A percentile compares a stretch with the other conserved stretches of the same genome.
These are phyloP conservation scores for Adansonia gregorii DNA, from an alignment of 441 rosid genomes.

Conservation along the genomic window DNA sequence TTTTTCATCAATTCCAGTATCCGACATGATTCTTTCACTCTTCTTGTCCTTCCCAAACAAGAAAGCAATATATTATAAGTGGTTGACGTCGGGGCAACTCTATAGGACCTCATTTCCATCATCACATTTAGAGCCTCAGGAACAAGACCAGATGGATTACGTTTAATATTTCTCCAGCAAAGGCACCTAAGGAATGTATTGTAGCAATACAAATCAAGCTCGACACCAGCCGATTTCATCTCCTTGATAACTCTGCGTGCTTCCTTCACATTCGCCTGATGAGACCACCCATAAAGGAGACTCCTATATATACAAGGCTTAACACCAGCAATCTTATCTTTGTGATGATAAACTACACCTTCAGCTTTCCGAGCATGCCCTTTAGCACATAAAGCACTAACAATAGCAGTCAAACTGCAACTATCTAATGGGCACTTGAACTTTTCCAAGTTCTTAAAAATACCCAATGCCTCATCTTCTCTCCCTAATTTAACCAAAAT, in stretches of 20 bases:
- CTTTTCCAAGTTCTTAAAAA: slow-evolving; percentile 81
- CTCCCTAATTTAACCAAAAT: slow-evolving; percentile 66
- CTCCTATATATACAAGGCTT: slow-evolving; percentile 60
- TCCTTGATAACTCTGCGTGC: slow-evolving; percentile 68
- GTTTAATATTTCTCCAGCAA: slow-evolving; percentile 59
- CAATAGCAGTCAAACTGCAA: slow-evolving; percentile 56
- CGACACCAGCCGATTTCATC: slow-evolving; percentile 61
- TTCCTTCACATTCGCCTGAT: slow-evolving; percentile 64
- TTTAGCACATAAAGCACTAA: slow-evolving; percentile 65
- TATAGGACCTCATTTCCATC: slow-evolving; percentile 76
- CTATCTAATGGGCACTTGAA: slow-evolving; percentile 64
- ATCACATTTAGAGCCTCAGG: slow-evolving; percentile 83
- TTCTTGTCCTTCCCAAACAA: slow-evolving; percentile 44
- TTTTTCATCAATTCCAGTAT: slow-evolving; percentile 71
- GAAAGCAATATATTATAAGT: slow-evolving; percentile 78
- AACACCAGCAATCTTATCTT: slow-evolving; percentile 45
- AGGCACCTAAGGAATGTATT: slow-evolving; percentile 68
- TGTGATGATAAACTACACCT: slow-evolving; percentile 74
- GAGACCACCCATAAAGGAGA: slow-evolving; percentile 70
- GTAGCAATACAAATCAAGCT: slow-evolving; percentile 69
- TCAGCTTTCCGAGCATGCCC: slow-evolving; percentile 82
- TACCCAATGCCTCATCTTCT: slow-evolving; percentile 80
- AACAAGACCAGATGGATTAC: slow-evolving; percentile 77
- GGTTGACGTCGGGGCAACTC: slow-evolving; percentile 54
- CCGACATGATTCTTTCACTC: slow-evolving; percentile 64